Conservation (phyloP, 2,329 filamentous ascomycete species). For the Arthrobotrys entomopaga region DNA sequence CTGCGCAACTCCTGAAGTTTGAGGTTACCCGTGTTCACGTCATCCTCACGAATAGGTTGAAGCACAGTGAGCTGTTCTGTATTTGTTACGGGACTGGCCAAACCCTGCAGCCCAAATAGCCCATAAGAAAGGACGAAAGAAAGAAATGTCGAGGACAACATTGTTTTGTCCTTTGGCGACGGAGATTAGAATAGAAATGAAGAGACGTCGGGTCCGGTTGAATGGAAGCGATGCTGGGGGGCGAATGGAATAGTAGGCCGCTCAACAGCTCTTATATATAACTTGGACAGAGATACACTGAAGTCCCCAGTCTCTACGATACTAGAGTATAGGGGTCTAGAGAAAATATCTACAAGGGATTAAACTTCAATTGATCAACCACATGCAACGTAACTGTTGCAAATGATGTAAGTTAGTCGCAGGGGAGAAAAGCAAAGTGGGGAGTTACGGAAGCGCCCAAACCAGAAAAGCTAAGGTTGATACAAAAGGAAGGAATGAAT, state of each 20-base stretch:
- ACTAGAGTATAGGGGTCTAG: not conserved
- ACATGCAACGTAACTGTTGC: conserved; percentile 33
- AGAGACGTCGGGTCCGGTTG: conserved; percentile 14
- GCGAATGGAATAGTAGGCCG: conserved; percentile 14
- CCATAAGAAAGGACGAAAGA: conserved; percentile 38
- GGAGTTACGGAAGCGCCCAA: conserved; percentile 17
- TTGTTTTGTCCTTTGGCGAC: conserved; percentile 28
- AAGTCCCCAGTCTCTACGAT: not conserved
- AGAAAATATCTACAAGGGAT: not conserved
- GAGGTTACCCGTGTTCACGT: conserved; percentile 12
- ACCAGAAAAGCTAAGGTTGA: conserved; percentile 25
- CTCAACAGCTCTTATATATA: conserved; percentile 33
- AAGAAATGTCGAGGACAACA: conserved; percentile 47
- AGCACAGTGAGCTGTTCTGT: conserved; percentile 4
- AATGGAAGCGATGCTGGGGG: conserved; percentile 20
- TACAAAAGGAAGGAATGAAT: conserved; percentile 44
- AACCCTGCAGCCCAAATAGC: conserved; percentile 44
- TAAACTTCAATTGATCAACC: conserved; percentile 1
- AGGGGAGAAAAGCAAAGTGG: not conserved
- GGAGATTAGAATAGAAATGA: conserved; percentile 13
- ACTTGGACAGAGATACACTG: not conserved
- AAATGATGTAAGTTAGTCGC: not conserved
- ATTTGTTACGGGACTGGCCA: conserved; percentile 25
- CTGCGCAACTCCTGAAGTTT: conserved; percentile 33
- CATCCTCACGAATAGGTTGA: conserved; percentile 33